Evolutionary conservation across 495 filamentous ascomycete genomes (phyloP).

Genomic region (Tuber brumale): DNA sequence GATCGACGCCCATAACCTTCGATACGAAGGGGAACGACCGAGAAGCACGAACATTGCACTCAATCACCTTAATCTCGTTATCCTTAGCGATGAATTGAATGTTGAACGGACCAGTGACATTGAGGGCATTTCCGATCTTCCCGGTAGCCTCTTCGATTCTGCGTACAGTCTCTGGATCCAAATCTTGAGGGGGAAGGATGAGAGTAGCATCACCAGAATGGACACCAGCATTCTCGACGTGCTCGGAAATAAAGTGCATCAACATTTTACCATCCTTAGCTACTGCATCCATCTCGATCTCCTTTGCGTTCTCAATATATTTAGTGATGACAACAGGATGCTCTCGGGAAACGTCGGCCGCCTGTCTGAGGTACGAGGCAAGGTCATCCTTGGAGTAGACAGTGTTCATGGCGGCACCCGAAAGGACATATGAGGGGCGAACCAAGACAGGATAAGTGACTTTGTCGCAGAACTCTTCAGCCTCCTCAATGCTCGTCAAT

Average conservation of each 20-base stretch:
- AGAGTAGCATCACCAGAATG: constrained; percentile 94
- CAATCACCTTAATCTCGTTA: constrained; percentile 99
- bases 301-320: constrained; percentile 93
- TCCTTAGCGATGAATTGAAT: constrained; percentile 99
- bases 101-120: constrained; percentile 95
- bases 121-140: constrained; percentile 90
- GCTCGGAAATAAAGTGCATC: constrained; percentile 89
- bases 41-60: constrained; percentile 95
- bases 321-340: constrained; percentile 98
- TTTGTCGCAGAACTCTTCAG: constrained; percentile 70
- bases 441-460: constrained; percentile 92
- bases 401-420: constrained; percentile 95
- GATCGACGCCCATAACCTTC: constrained; percentile 95
- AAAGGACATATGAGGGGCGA: constrained; percentile 90
- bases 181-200: constrained; percentile 89
- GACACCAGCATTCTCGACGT: constrained; percentile 92
- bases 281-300: constrained; percentile 96
- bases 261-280: constrained; percentile 79
- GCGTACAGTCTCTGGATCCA: constrained; percentile 78
- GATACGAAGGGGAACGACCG: constrained; percentile 97
- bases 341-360: constrained; percentile 84
- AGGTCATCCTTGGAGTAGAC: constrained; percentile 84
- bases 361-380: constrained; percentile 79
- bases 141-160: constrained; percentile 90
- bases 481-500: constrained; percentile 80